These are phyloP conservation scores for Linum trigynum DNA, from an alignment of 345 rosid genomes.

Conservation along the genomic window DNA sequence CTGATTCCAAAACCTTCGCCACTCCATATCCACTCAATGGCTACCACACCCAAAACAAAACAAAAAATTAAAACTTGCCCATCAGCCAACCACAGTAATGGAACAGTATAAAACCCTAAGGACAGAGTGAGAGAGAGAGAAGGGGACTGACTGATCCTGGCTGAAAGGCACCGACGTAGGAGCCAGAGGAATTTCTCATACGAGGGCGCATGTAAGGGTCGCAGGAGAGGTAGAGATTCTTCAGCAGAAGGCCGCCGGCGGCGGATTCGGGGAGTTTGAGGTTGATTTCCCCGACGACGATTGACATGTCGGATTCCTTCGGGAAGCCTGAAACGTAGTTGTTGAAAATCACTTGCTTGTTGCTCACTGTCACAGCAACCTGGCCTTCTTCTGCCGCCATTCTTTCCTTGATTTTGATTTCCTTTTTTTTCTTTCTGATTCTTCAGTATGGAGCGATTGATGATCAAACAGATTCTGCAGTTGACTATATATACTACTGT, in stretches of 20 bases:
- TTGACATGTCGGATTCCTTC: background rate
- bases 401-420: too few species aligned
- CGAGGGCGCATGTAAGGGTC: constrained; percentile 1
- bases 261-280: background rate
- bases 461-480: too few species aligned
- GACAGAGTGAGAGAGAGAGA: background rate
- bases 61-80: too few species aligned
- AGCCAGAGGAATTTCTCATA: background rate
- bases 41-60: background rate
- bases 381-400: too few species aligned
- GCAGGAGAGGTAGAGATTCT: constrained; percentile 1
- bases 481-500: too few species aligned
- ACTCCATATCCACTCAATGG: background rate
- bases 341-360: constrained; percentile 3
- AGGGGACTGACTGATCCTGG: background rate
- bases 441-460: too few species aligned
- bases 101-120: too few species aligned
- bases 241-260: background rate
- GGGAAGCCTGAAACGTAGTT: constrained; percentile 2
- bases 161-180: background rate
- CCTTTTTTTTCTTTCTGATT: too few species aligned
- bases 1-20: background rate
- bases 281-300: background rate
- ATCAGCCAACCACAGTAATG: background rate
- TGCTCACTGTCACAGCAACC: background rate